Evolutionary conservation across 805 yeast species (phyloP).

Genomic region (Kazachstania psychrophila): DNA sequence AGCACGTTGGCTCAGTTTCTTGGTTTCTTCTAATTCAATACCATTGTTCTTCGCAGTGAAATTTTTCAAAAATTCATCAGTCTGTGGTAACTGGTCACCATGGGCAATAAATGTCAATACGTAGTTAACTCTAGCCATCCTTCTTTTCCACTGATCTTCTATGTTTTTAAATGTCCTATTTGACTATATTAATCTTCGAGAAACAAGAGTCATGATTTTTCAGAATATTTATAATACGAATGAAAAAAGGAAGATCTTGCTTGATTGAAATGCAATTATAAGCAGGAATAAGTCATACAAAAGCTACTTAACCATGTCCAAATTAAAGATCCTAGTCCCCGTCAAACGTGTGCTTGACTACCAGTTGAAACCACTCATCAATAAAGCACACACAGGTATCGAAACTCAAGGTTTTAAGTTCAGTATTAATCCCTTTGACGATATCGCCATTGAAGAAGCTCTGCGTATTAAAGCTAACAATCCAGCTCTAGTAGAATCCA

Average conservation of each 20-base stretch:
- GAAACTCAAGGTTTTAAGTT: conserved; percentile 87
- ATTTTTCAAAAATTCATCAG: background rate
- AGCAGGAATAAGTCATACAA: too few relatives aligned
- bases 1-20: background rate
- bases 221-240: too few relatives aligned
- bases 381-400: conserved; percentile 67
- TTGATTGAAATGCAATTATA: too few relatives aligned
- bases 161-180: background rate
- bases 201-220: too few relatives aligned
- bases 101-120: conserved; percentile 11
- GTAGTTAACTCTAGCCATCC: too few relatives aligned
- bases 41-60: background rate
- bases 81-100: conserved; percentile 3
- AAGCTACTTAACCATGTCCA: too few relatives aligned
- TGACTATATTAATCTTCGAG: too few relatives aligned
- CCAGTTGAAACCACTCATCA: conserved; percentile 87
- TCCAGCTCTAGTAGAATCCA: conserved; percentile 49
- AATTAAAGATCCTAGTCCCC: conserved; percentile 62
- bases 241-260: too few relatives aligned
- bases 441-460: conserved; percentile 95
- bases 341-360: conserved; percentile 92
- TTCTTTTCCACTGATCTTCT: background rate
- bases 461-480: conserved; percentile 55
- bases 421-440: conserved; percentile 94
- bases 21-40: conserved; percentile 4